Evolutionary conservation across 1,284 basidiomycete genomes (phyloP), one percentile per base, ranked within the genome.

Genomic region (Inonotus hispidus): DNA sequence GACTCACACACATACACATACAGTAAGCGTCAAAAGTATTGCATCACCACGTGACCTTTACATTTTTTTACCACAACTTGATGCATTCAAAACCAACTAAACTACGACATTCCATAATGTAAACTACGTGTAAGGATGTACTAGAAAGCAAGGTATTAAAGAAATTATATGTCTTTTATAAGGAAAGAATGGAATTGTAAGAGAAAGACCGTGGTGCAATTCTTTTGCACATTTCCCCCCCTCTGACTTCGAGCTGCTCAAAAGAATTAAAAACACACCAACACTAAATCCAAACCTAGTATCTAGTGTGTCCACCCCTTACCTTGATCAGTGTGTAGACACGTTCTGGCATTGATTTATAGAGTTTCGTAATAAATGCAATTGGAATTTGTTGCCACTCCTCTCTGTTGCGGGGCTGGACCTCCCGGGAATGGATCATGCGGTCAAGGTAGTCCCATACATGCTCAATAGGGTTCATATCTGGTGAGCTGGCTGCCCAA

Each of bases 391-490:
- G 38, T 1, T 39, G 16, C 38, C 38, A 39, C 38, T 39, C 38
- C 38, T 39, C 38, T 16, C 16, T 39, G 38, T 39, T 39, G 38
- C 2, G 2, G 10, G 38, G 38, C 16, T 39, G 38, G 38, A 39
- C 38, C 38, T 39, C 38, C 16, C 38, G 2, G 2, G 41, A 29
- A 43, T 64, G 60, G 1, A 74, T 58, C 35, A 19, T 53, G 4
- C 49, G 49, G 19, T 74, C 67, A 11, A 75, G 63, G 39, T 71
- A 57, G 32, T 69, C 66, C 74, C 73, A 77, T 7, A 71, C 61
- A 69, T 75, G 68, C 64, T 77, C 71, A 7, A 75, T 74, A 43
- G 71, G 68, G 64, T 74, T 76, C 60, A 76, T 69, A 68, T 78
- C 72, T 14, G 74, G 74, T 46, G 65, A 69, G 29, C 65, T 63